Evolutionary conservation across 2,329 filamentous ascomycete species (phyloP).

Genomic region (Bretziella fagacearum): DNA sequence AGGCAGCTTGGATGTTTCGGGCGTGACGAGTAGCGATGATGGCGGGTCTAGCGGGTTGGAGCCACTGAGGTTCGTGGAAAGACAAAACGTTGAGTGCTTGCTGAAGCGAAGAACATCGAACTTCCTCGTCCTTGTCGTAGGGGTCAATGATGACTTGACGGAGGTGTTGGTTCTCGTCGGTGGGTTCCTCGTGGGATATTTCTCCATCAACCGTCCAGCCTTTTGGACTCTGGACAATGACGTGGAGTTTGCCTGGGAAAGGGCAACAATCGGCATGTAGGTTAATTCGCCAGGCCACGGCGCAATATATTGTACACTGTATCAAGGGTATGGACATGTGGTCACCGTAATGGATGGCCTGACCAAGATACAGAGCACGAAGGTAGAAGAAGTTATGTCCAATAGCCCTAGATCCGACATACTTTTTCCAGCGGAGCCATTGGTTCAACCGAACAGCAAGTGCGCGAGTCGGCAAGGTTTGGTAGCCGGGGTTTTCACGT

Average conservation of each 20-base stretch:
- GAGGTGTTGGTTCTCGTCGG: not conserved
- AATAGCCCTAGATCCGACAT: slow-evolving; percentile 45
- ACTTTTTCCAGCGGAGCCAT: slow-evolving; percentile 51
- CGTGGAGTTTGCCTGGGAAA: slow-evolving; percentile 74
- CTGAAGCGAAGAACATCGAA: not conserved
- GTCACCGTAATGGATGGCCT: slow-evolving; percentile 53
- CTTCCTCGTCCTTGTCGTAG: not conserved
- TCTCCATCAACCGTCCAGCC: slow-evolving; percentile 43
- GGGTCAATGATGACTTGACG: not conserved
- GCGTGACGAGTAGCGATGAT: slow-evolving; percentile 60
- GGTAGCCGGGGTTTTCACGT: slow-evolving; percentile 33
- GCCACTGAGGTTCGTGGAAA: slow-evolving; percentile 30
- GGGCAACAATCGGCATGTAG: slow-evolving; percentile 63
- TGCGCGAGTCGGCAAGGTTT: slow-evolving; percentile 40
- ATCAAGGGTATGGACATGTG: slow-evolving; percentile 77
- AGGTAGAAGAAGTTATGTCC: slow-evolving; percentile 10
- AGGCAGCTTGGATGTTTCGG: slow-evolving; percentile 13
- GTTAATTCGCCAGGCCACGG: slow-evolving; percentile 55
- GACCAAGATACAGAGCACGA: slow-evolving; percentile 36
- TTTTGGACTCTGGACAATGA: slow-evolving; percentile 48
- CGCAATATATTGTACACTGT: slow-evolving; percentile 73
- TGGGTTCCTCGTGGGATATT: not conserved
- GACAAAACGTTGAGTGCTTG: slow-evolving; percentile 26
- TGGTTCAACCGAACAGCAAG: slow-evolving; percentile 51
- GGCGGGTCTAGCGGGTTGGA: slow-evolving; percentile 45